Conservation (phyloP, 257 asterid genomes). For the Orobanche coerulescens region DNA sequence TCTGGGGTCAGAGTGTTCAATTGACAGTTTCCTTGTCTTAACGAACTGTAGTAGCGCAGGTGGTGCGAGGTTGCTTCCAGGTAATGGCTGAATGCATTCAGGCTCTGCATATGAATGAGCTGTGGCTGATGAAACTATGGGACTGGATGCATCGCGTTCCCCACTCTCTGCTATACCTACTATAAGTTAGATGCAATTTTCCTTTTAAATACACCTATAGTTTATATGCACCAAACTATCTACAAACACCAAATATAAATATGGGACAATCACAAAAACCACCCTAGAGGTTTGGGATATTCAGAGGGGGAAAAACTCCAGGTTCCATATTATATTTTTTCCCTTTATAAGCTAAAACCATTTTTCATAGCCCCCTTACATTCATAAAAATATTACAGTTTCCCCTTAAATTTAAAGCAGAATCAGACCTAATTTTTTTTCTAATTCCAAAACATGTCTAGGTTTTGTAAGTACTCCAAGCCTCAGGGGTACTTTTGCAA, state of each 20-base stretch:
- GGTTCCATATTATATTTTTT: too few relatives aligned
- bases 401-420: too few relatives aligned
- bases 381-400: too few relatives aligned
- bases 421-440: too few relatives aligned
- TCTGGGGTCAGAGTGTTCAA: conserved; percentile 84
- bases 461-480: too few relatives aligned
- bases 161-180: conserved; percentile 38
- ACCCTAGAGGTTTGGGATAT: too few relatives aligned
- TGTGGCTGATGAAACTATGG: conserved; percentile 62
- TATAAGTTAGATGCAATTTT: conserved; percentile 20
- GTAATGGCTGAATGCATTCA: conserved; percentile 58
- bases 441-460: too few relatives aligned
- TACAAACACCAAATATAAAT: background rate
- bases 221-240: conserved; percentile 2
- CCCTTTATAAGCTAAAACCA: too few relatives aligned
- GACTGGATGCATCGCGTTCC: conserved; percentile 62
- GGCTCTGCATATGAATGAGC: conserved; percentile 71
- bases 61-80: conserved; percentile 62
- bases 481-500: too few relatives aligned
- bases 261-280: too few relatives aligned
- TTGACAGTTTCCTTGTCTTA: conserved; percentile 78
- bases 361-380: too few relatives aligned
- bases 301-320: too few relatives aligned
- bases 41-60: conserved; percentile 78
- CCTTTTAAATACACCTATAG: conserved; percentile 16